phyloP scores from a whole-genome alignment of 2,329 filamentous ascomycete species.

The Chalaropsis ovoidea region DNA sequence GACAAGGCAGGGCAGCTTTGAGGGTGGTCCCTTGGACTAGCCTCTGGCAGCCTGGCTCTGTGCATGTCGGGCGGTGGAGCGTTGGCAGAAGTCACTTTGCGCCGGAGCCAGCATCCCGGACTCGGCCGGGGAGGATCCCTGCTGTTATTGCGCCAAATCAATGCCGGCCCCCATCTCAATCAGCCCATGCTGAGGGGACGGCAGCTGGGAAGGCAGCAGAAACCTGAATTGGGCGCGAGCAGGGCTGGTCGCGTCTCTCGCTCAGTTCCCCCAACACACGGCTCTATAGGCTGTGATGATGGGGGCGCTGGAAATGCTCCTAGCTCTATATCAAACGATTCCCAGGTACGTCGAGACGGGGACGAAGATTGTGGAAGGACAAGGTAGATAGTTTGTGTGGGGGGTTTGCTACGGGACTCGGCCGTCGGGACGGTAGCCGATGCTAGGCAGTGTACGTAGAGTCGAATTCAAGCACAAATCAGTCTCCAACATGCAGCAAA shows the following conservation, averaged over 20 bases:
- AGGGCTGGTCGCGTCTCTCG: conserved; percentile 42
- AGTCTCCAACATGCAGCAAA: conserved; percentile 33
- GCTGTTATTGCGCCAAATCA: conserved; percentile 16
- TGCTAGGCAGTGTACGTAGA: no score
- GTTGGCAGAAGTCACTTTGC: conserved; percentile 42
- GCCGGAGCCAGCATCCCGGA: conserved; percentile 49
- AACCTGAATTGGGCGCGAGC: conserved; percentile 29
- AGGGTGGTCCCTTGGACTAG: no score
- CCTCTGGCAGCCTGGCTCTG: background rate
- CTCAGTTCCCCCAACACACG: conserved; percentile 31
- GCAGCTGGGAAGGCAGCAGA: conserved; percentile 18
- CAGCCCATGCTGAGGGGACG: conserved; percentile 28
- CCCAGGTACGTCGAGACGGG: conserved; percentile 13
- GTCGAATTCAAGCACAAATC: conserved; percentile 30
- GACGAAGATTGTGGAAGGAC: conserved; percentile 30
- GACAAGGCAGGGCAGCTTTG: background rate
- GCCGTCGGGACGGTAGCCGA: no score
- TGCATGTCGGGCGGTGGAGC: conserved; percentile 6
- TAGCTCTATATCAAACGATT: background rate
- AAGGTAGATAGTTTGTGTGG: conserved; percentile 33
- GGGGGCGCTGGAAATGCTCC: conserved; percentile 19
- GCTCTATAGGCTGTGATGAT: conserved; percentile 1
- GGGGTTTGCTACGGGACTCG: conserved; percentile 26
- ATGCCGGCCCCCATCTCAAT: conserved; percentile 14
- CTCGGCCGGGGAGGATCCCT: conserved; percentile 42